A percentile compares a stretch with the other conserved stretches of the same genome.
These are phyloP conservation scores for Tricholoma sp. DNA, from an alignment of 768 basidiomycete species.

Conservation along the genomic window DNA sequence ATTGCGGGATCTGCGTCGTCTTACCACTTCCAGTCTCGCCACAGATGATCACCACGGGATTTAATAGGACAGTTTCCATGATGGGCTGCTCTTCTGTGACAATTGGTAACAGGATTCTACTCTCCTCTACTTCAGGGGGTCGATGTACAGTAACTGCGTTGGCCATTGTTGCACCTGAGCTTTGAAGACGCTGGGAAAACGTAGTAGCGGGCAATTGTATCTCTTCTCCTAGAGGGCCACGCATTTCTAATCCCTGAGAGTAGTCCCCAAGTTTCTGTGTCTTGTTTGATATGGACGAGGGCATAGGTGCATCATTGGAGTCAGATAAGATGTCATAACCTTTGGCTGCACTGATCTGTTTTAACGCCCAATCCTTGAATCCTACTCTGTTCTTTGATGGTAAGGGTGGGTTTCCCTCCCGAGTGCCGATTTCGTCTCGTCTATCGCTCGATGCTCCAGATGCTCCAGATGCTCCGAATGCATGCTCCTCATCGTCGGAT, in stretches of 20 bases:
- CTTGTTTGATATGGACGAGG: slow-evolving; percentile 33
- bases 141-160: slow-evolving; percentile 56
- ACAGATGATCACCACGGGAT: slow-evolving; percentile 80
- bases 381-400: slow-evolving; percentile 38
- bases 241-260: slow-evolving; percentile 36
- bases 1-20: slow-evolving; percentile 97
- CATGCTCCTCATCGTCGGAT: no score
- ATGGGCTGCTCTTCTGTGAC: slow-evolving; percentile 91
- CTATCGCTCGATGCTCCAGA: not conserved
- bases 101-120: slow-evolving; percentile 79
- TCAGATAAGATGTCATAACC: slow-evolving; percentile 25
- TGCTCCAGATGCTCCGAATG: no score
- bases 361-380: slow-evolving; percentile 89
- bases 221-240: slow-evolving; percentile 79
- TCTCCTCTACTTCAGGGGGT: slow-evolving; percentile 66
- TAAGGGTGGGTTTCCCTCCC: slow-evolving; percentile 15
- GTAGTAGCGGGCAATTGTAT: slow-evolving; percentile 61
- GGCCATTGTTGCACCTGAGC: slow-evolving; percentile 17
- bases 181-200: slow-evolving; percentile 47
- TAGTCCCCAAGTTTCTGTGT: slow-evolving; percentile 40
- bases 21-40: slow-evolving; percentile 98
- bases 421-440: slow-evolving; percentile 8
- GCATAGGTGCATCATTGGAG: slow-evolving; percentile 13
- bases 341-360: slow-evolving; percentile 58
- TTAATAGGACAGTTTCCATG: slow-evolving; percentile 84